These are phyloP conservation scores for Hippophae rhamnoides DNA, from an alignment of 306 rosid genomes.

Conservation along the genomic window DNA sequence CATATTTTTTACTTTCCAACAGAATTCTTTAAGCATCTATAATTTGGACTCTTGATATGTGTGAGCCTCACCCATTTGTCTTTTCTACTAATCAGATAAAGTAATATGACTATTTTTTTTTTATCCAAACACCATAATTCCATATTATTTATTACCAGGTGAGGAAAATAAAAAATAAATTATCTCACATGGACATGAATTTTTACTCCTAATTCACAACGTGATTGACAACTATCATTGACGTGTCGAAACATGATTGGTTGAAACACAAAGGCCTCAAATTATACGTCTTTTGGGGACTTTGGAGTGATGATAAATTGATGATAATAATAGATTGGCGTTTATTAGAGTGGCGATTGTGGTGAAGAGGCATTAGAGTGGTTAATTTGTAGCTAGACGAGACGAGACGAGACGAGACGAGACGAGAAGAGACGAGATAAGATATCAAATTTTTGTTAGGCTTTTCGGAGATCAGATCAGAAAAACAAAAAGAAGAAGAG, in stretches of 20 bases:
- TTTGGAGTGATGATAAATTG: too few species aligned
- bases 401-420: too few species aligned
- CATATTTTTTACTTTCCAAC: slow-evolving; percentile 29
- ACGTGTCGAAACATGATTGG: slow-evolving; percentile 38
- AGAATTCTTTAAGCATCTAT: slow-evolving; percentile 7
- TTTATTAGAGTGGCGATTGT: slow-evolving; percentile 33
- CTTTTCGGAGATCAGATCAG: neutral
- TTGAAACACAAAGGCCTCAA: slow-evolving; percentile 53
- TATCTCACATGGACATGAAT: too few species aligned
- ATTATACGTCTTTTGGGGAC: slow-evolving; percentile 34
- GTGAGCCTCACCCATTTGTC: slow-evolving; percentile 33
- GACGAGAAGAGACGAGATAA: slow-evolving; percentile 63
- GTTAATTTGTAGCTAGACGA: neutral
- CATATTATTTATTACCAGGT: neutral
- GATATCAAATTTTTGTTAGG: slow-evolving; percentile 22
- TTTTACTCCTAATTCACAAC: too few species aligned
- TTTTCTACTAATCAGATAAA: neutral
- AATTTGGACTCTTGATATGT: too few species aligned
- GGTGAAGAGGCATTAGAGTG: slow-evolving; percentile 43
- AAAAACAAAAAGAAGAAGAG: slow-evolving; percentile 10
- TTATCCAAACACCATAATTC: neutral
- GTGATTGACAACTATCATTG: slow-evolving; percentile 40
- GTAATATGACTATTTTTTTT: neutral
- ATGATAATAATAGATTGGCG: slow-evolving; percentile 11
- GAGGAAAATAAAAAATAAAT: neutral